Evolutionary conservation across 768 basidiomycete genomes (phyloP).

Genomic region (Suillus spraguei): DNA sequence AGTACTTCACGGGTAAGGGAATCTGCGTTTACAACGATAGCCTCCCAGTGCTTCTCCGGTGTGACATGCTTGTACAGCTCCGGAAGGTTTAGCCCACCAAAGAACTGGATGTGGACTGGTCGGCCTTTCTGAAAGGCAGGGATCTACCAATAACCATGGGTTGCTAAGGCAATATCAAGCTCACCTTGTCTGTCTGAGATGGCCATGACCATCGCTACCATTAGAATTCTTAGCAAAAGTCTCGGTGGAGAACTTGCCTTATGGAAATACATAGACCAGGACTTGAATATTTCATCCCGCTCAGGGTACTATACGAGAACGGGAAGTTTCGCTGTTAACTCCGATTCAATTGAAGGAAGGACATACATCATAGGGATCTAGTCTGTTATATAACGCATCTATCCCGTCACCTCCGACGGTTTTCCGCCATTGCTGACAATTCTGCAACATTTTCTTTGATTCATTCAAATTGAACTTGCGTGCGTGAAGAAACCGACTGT

Average conservation of each 20-base stretch:
- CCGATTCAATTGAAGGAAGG: background rate
- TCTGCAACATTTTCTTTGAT: slow-evolving; percentile 64
- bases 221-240: slow-evolving; percentile 4
- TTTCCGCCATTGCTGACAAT: slow-evolving; percentile 70
- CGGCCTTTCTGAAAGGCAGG: slow-evolving; percentile 56
- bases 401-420: slow-evolving; percentile 66
- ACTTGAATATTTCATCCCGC: slow-evolving; percentile 67
- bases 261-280: slow-evolving; percentile 81
- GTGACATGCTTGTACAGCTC: slow-evolving; percentile 58
- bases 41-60: slow-evolving; percentile 64
- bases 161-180: slow-evolving; percentile 10
- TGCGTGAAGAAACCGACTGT: slow-evolving; percentile 76
- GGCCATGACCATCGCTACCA: too few relatives aligned
- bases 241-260: slow-evolving; percentile 45
- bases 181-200: slow-evolving; percentile 67
- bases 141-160: background rate
- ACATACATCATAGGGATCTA: slow-evolving; percentile 74
- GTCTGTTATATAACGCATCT: slow-evolving; percentile 59
- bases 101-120: slow-evolving; percentile 67
- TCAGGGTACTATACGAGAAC: slow-evolving; percentile 58
- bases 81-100: slow-evolving; percentile 60
- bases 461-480: slow-evolving; percentile 62
- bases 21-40: slow-evolving; percentile 66
- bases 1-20: slow-evolving; percentile 65
- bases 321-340: background rate